phyloP scores from a whole-genome alignment of 345 rosid genomes.

The Carallia brachiata region DNA sequence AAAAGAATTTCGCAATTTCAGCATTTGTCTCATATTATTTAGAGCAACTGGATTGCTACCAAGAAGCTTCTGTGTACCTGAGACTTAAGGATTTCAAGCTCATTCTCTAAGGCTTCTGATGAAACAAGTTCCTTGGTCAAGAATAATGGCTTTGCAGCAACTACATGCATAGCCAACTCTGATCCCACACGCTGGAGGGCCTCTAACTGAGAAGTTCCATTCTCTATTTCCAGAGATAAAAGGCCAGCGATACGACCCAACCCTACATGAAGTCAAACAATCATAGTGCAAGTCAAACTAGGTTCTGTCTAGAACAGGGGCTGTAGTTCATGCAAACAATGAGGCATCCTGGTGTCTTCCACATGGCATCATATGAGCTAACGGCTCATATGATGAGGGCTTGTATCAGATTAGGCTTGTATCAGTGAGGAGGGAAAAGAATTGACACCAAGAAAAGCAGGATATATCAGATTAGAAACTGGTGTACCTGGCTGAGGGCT shows the following conservation, averaged over 20 bases:
- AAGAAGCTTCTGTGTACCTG: conserved; percentile 47
- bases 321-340: neutral
- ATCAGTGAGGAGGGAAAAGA: neutral
- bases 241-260: conserved; percentile 92
- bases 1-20: neutral
- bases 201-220: conserved; percentile 46
- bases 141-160: conserved; percentile 87
- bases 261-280: conserved; percentile 43
- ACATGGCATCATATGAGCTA: neutral
- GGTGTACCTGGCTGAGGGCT: conserved; percentile 72
- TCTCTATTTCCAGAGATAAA: conserved; percentile 73
- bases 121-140: conserved; percentile 70
- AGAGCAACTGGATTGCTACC: neutral
- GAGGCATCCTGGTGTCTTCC: neutral
- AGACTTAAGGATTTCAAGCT: conserved; percentile 85
- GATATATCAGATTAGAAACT: neutral
- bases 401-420: too few relatives aligned
- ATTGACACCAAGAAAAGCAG: conserved; percentile 5
- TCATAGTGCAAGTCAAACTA: conserved; percentile 6
- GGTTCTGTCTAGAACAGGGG: conserved; percentile 4
- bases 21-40: too few relatives aligned
- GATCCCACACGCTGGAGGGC: conserved; percentile 71
- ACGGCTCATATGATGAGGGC: neutral
- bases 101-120: conserved; percentile 66
- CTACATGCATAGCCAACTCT: conserved; percentile 95